phyloP scores from a whole-genome alignment of 768 basidiomycete species.

The Tricholomella constricta region DNA sequence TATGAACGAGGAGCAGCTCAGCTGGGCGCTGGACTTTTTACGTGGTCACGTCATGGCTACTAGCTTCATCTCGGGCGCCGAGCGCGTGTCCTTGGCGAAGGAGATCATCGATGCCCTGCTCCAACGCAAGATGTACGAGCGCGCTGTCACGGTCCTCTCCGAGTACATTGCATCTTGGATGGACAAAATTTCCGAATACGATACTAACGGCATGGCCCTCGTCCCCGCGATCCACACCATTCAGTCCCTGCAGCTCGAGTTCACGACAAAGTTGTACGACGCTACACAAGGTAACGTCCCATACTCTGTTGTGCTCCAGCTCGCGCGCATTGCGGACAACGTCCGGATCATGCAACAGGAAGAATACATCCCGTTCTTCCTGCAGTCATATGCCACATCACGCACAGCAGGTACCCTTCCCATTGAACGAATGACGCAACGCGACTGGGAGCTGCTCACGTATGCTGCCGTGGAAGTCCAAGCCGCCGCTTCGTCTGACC shows the following conservation, averaged over 20 bases:
- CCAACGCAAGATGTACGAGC: conserved; percentile 27
- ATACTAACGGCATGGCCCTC: neutral
- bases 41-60: neutral
- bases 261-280: conserved; percentile 27
- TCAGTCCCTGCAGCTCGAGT: conserved; percentile 18
- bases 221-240: conserved; percentile 14
- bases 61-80: neutral
- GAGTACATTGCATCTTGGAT: conserved; percentile 14
- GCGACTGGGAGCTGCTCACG: conserved; percentile 51
- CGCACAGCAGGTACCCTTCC: conserved; percentile 27
- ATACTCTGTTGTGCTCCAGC: conserved; percentile 30
- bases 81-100: conserved; percentile 13
- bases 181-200: neutral
- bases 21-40: conserved; percentile 25
- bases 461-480: conserved; percentile 42
- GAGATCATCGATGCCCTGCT: conserved; percentile 32
- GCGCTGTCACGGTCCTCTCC: conserved; percentile 22
- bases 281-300: conserved; percentile 19
- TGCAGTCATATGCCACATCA: conserved; percentile 48
- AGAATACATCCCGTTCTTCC: conserved; percentile 37
- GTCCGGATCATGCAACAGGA: conserved; percentile 34
- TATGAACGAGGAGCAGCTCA: conserved; percentile 18
- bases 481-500: conserved; percentile 28
- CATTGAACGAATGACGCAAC: conserved; percentile 28
- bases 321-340: conserved; percentile 35